Evolutionary conservation across 768 basidiomycete genomes (phyloP).

Genomic region (Leccinellum luteum): DNA sequence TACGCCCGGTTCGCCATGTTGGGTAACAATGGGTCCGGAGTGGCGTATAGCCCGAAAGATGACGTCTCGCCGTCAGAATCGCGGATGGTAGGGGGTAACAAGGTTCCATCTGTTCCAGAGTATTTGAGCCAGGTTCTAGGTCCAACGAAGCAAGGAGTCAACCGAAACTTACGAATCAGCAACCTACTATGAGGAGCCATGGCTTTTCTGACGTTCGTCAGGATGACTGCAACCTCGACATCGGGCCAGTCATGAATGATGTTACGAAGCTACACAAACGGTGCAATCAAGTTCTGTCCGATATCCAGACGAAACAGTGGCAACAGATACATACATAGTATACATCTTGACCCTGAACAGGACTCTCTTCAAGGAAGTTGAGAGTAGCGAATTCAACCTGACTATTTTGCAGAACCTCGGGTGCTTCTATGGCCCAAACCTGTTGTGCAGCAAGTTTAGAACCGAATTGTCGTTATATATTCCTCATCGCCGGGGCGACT

Average conservation of each 20-base stretch:
- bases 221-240: conserved; percentile 28
- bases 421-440: background rate
- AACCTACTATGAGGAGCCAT: conserved; percentile 31
- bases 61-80: background rate
- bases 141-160: background rate
- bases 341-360: background rate
- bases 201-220: conserved; percentile 28
- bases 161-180: conserved; percentile 31
- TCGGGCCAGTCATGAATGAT: conserved; percentile 39
- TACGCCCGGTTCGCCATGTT: conserved; percentile 46
- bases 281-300: background rate
- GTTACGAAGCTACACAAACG: conserved; percentile 17
- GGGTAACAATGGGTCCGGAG: conserved; percentile 45
- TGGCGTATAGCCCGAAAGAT: conserved; percentile 20
- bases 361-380: background rate
- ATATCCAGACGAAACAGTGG: background rate
- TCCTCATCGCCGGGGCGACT: background rate
- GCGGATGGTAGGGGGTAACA: conserved; percentile 9
- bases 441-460: background rate
- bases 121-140: background rate
- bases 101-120: conserved; percentile 18
- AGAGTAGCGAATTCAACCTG: background rate
- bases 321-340: background rate
- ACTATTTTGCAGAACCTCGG: conserved; percentile 9
- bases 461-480: background rate